Percentiles rank a stretch among this genome's conserved stretches.
Evolutionary conservation across 257 asterid species (phyloP).

Genomic region (Leptodermis oblonga): DNA sequence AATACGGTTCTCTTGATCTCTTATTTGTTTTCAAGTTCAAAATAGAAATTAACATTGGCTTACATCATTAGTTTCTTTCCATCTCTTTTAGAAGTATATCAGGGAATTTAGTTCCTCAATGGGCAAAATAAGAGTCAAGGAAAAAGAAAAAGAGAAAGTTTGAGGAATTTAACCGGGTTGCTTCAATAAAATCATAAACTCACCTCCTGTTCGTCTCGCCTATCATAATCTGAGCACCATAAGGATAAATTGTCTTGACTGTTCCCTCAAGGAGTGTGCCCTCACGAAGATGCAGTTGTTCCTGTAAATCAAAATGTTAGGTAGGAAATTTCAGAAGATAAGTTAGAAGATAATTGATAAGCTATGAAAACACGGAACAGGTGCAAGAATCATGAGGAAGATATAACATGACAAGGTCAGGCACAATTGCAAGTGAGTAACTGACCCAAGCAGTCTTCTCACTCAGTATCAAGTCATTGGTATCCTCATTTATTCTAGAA

Average conservation of each 20-base stretch:
- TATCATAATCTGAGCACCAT: slow-evolving; percentile 87
- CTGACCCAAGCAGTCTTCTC: slow-evolving; percentile 94
- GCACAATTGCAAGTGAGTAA: slow-evolving; percentile 24
- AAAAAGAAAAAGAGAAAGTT: not conserved
- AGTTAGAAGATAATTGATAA: not conserved
- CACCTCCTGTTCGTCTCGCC: slow-evolving; percentile 90
- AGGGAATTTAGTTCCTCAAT: not conserved
- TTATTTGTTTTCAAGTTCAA: not conserved
- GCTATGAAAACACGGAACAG: not conserved
- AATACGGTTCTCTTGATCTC: not conserved
- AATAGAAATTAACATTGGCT: not conserved
- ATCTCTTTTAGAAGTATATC: not conserved
- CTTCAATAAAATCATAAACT: slow-evolving; percentile 8
- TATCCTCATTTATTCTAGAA: slow-evolving; percentile 79
- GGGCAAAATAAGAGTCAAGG: not conserved
- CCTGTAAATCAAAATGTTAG: slow-evolving; percentile 37
- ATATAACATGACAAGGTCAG: slow-evolving; percentile 9
- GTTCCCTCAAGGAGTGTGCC: slow-evolving; percentile 92
- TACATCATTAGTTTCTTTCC: not conserved
- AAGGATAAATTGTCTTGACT: slow-evolving; percentile 67
- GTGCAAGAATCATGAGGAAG: slow-evolving; percentile 3
- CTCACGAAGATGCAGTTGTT: slow-evolving; percentile 56
- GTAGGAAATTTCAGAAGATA: slow-evolving; percentile 13
- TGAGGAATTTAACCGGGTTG: not conserved
- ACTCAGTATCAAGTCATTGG: slow-evolving; percentile 89